A percentile compares a stretch with the other conserved stretches of the same genome.
Evolutionary conservation across 129 eudicot genomes (phyloP).

Genomic region (Oenanthe sinensis): DNA sequence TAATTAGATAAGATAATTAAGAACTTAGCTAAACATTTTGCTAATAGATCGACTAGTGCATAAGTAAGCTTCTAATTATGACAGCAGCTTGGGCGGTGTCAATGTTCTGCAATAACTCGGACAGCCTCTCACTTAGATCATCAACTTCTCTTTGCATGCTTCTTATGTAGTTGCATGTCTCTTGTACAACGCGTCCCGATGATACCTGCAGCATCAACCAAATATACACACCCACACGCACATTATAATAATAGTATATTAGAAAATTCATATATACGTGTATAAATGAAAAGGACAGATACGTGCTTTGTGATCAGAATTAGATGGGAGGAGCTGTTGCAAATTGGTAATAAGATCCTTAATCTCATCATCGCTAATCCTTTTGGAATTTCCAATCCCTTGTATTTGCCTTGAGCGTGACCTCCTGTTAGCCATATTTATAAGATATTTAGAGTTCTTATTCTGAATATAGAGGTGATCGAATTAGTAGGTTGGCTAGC

Average conservation of each 20-base stretch:
- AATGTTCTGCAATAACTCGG: slow-evolving; percentile 27
- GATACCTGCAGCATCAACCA: slow-evolving; percentile 30
- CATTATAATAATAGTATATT: no score
- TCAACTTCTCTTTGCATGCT: slow-evolving; percentile 47
- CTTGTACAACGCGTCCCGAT: slow-evolving; percentile 35
- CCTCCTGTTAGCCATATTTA: slow-evolving; percentile 57
- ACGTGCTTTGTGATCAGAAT: neutral
- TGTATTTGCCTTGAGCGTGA: slow-evolving; percentile 56
- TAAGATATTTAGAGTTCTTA: no score
- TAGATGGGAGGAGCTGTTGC: slow-evolving; percentile 76
- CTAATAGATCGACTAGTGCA: no score
- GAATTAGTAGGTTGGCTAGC: no score
- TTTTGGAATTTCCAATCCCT: neutral
- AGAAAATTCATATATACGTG: no score
- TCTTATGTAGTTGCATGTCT: slow-evolving; percentile 42
- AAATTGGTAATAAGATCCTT: slow-evolving; percentile 68
- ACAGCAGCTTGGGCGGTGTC: slow-evolving; percentile 38
- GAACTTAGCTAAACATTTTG: no score
- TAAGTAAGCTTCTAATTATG: neutral
- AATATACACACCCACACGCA: no score
- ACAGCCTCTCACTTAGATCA: slow-evolving; percentile 38
- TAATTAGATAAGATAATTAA: no score
- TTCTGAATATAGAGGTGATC: no score
- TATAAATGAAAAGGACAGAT: neutral
- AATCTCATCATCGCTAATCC: slow-evolving; percentile 67